Base-by-base conservation (phyloP, 208 protist species). In the Dictyostelium gargantuum region DNA sequence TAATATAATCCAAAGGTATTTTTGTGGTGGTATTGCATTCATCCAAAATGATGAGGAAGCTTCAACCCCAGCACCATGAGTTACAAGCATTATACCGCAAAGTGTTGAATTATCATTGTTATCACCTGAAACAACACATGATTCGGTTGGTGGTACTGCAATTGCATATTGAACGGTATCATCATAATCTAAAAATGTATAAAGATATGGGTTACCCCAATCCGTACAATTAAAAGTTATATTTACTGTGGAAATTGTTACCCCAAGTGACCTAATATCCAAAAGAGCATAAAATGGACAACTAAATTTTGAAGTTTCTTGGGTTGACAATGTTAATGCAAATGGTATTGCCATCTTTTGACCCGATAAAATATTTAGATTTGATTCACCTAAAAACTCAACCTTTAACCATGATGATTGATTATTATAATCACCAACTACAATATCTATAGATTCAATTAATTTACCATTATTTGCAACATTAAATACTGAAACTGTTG, bases 31-130 rank as follows among this genome's bases (percentile, higher is more conserved):
- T 48, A 68, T 26, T 23, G 82, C 82, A 52, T 79, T 40, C 21
- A 52, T 40, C 82, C 82, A 89, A 56, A 26, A n/a, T 21, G 6
- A 44, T 19, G 66, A 40, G 10, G 40, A 74, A 10, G 35, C 70
- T 11, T 89, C 82, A 6, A 89, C 82, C 52, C 82, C 82, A 11
- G 82, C 82, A 79, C 82, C 82, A 79, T 89, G 82, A 6, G 70
- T 77, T 29, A 50, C 82, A 1, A 89, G 17, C 46, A 89, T 79
- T n/a, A 89, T 10, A 19, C 23, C 23, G 52, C 66, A 89, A 61
- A 61, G 26, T 1, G 54, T 61, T 42, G 0, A 1, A 23, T 15
- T 17, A 38, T 40, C 13, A 21, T 17, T 26, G 6, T 9, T 56
- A 11, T 13, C 13, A 26, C 50, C 26, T n/a, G n/a, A n/a, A n/a